These are phyloP conservation scores for Pugionium cornutum DNA, from an alignment of 345 rosid genomes.

Conservation along the genomic window DNA sequence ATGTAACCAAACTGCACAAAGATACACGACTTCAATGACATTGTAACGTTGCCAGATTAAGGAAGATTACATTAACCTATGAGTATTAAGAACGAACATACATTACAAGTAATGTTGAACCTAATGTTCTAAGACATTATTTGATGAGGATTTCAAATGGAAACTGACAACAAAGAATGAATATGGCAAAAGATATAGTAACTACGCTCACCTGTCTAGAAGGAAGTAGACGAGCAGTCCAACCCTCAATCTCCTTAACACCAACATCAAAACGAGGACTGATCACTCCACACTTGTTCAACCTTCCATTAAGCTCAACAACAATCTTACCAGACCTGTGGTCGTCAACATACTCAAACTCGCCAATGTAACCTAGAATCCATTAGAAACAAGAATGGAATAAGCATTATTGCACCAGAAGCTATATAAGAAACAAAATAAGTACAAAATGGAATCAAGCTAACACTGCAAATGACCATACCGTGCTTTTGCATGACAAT, in stretches of 20 bases:
- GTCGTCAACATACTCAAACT: constrained; percentile 44
- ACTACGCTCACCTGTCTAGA: constrained; percentile 50
- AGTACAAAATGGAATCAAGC: not conserved
- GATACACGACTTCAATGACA: not conserved
- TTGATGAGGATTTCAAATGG: not conserved
- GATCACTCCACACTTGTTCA: no score
- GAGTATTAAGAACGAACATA: not conserved
- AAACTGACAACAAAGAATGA: not conserved
- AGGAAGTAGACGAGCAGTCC: constrained; percentile 61
- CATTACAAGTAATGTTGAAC: no score
- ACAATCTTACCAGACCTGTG: constrained; percentile 44
- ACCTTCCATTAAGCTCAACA: constrained; percentile 34
- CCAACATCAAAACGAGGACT: no score
- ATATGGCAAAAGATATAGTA: not conserved
- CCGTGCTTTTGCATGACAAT: constrained; percentile 36
- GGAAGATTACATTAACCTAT: not conserved
- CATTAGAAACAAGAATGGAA: not conserved
- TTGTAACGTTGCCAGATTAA: not conserved
- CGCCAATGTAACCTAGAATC: constrained; percentile 39
- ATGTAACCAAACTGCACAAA: constrained; percentile 70
- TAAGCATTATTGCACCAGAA: not conserved
- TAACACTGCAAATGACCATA: not conserved
- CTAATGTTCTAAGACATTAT: not conserved
- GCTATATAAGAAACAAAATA: not conserved
- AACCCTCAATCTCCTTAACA: constrained; percentile 50